Evolutionary conservation across 2,329 filamentous ascomycete species (phyloP), one percentile per base, ranked within the genome.

Genomic region (Didymella segeticola): DNA sequence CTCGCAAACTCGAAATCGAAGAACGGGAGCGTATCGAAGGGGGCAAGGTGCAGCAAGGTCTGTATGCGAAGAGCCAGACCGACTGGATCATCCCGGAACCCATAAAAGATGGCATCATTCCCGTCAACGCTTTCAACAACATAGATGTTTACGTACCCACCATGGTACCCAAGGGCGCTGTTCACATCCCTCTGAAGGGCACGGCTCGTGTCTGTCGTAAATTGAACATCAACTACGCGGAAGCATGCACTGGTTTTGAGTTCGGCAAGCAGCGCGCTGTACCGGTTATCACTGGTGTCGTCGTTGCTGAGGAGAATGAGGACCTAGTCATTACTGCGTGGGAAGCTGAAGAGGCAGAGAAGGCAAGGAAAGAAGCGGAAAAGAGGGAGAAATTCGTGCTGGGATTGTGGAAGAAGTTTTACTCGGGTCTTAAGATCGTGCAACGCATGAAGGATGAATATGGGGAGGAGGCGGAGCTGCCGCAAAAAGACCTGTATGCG

Each of bases 201-300:
- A 89, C 88, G 0, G 86, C 88, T 26, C 87, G 88, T 41, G 84
- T 97, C 1, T 97, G 93, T 73, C 91, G 90, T 70, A 87, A 89
- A 57, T 80, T 99, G 0, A 86, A 86, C 4, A 89, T 98, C 30
- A 92, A 97, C 69, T 96, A 88, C 64, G 95, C 95, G 0, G 95
- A 98, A 75, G 95, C 95, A 1, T 95, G 96, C 2, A 93, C 93
- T 0, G 95, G 91, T 1, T 99, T 99, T 71, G 95, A 99, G 70
- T 99, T 98, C 71, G 93, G 93, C 0, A 89, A 95, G 64, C 89
- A 95, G 56, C 93, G 95, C 82, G 95, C 95, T 5, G 91, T 98
- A 1, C 95, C 95, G 0, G 86, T 97, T 0, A 89, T 98, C 23
- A 89, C 90, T 47, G 95, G 93, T 0, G 91, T 97, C 0, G 92